Base-by-base conservation (phyloP, 192 early-diverging fungal genomes). In the Piromyces finnis region DNA sequence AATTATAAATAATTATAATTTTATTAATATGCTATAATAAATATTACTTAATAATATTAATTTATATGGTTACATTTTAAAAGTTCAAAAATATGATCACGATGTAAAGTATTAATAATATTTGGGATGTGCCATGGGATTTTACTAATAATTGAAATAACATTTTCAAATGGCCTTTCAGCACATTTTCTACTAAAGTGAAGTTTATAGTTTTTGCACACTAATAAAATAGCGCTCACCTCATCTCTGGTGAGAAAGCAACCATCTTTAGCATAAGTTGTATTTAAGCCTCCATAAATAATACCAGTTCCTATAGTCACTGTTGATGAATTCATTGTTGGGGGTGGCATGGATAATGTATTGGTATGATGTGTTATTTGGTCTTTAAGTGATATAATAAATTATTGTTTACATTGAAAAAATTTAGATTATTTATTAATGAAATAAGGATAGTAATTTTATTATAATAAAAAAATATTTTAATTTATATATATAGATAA, bases 171-270 rank as follows among this genome's bases (percentile, higher is more conserved):
- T 22, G 93, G 93, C 15, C 92, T 83, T 80, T 91, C 91, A 2
- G 91, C 90, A 80, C 91, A 92, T 77, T 92, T 91, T 79, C 92
- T 85, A 18, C 91, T 90, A 80, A 92, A 94, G 82, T 92, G 93
- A 22, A 92, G 82, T 92, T 94, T 94, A 81, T 92, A 92, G 77
- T 94, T 92, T 36, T 90, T 87, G 82, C 93, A 94, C 12, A 91
- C 84, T 1, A 90, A 84, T 16, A 94, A 83, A 7, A 94, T 78
- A 1, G 89, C 85, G 82, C 91, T 92, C 78, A 94, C 94, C 82
- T 94, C 92, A 29, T 94, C 90, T 29, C 93, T 83, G 5, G 88
- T 87, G 17, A 94, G 79, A 79, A 91, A 88, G 18, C 51, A 68
- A 2, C 51, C 51, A 68, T 68, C 51, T 68, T n/a, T 68, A n/a